These are phyloP conservation scores for Diaporthe velutina DNA, from an alignment of 2,329 filamentous ascomycete species.

Conservation along the genomic window DNA sequence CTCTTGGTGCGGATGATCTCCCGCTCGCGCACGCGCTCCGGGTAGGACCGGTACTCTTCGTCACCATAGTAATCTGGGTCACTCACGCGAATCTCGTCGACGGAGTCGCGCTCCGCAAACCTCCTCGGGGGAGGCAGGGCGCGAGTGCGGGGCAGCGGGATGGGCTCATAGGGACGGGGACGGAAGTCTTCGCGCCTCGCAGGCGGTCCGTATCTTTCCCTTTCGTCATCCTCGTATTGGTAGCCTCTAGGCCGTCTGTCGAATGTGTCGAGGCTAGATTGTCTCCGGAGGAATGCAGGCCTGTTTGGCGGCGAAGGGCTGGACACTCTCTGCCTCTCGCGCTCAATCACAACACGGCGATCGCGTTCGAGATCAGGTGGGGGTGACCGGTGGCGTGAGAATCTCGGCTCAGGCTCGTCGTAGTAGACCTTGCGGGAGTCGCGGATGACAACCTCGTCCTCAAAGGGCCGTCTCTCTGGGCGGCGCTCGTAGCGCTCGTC, in stretches of 20 bases:
- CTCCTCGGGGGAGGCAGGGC: constrained; percentile 71
- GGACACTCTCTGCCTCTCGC: constrained; percentile 65
- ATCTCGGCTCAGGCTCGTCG: constrained; percentile 52
- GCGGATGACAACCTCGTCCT: constrained; percentile 59
- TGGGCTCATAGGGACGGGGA: constrained; percentile 67
- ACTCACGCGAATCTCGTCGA: constrained; percentile 76
- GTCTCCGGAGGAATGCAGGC: constrained; percentile 80
- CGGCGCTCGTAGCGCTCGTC: constrained; percentile 65
- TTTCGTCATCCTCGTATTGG: constrained; percentile 62
- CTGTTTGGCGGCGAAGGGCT: constrained; percentile 66
- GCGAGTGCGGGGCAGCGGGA: constrained; percentile 76
- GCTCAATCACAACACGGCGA: constrained; percentile 67
- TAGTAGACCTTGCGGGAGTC: constrained; percentile 63
- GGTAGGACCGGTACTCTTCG: constrained; percentile 76
- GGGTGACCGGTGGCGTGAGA: constrained; percentile 45
- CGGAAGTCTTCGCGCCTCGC: constrained; percentile 61
- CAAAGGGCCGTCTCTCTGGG: constrained; percentile 56
- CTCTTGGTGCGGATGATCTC: constrained; percentile 67
- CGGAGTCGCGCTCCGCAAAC: constrained; percentile 68
- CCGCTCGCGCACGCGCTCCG: constrained; percentile 71
- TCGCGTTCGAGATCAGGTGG: constrained; percentile 65
- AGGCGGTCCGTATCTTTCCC: constrained; percentile 71
- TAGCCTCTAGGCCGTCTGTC: constrained; percentile 76
- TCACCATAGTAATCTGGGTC: constrained; percentile 78
- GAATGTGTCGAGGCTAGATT: constrained; percentile 92